Evolutionary conservation across 352 stramenopile genomes (phyloP), one percentile per base, ranked within the genome.

Genomic region (Phytophthora boehmeriae): DNA sequence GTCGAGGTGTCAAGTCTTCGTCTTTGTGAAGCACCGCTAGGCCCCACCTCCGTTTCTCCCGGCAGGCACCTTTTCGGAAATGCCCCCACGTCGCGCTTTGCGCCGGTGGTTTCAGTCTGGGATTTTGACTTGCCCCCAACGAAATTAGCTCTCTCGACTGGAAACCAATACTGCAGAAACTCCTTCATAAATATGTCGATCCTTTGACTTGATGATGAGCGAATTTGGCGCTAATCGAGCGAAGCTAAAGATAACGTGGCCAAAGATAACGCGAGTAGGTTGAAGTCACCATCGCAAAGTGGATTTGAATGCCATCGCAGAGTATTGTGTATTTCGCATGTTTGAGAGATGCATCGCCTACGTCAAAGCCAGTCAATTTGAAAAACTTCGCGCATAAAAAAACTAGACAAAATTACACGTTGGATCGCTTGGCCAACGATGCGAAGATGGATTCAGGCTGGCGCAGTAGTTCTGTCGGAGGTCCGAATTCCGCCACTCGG

Each of bases 401-500:
- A n/a, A n/a, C n/a, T n/a, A n/a, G n/a, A n/a, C n/a, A n/a, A n/a
- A n/a, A 30, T 6, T 52, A 19, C 20, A 45, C 11, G 8, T 47
- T 14, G 9, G 61, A 68, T 3, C 57, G 57, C n/a, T 67, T 67
- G 4, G 46, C 52, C 0, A 88, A 59, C 8, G 64, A 63, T 0
- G 71, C 38, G 52, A 89, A 89, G 11, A 74, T 48, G 2, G 71
- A 71, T 3, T 67, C 53, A 1, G 45, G 17, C 2, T 27, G 51
- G 6, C 4, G 57, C 10, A 98, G 55, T 19, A 98, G 69, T 30
- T 82, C 71, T 1, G 63, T 56, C 1, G 94, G 96, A 13, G 86
- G 66, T 49, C 95, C 96, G 64, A 95, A 98, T 68, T 98, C 96
- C 10, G 80, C 88, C 14, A 98, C 88, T 22, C 59, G 65, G 0